Evolutionary conservation across 2,329 filamentous ascomycete species (phyloP).

Genomic region (Calonectria honghensis): DNA sequence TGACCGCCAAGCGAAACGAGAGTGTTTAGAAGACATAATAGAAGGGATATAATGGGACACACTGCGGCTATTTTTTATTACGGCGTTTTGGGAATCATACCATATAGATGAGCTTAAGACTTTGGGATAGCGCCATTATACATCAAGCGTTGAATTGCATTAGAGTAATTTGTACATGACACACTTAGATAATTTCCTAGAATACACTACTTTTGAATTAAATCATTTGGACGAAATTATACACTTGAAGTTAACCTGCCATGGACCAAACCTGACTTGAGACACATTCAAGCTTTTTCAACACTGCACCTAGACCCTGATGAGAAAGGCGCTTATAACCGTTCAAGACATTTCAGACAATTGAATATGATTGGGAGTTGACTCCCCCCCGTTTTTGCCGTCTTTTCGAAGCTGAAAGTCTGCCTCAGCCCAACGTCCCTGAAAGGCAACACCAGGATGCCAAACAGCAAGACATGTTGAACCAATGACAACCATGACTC

Average conservation of each 20-base stretch:
- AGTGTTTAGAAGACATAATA: not conserved
- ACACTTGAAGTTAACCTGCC: not conserved
- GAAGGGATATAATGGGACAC: not conserved
- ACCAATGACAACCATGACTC: conserved; percentile 38
- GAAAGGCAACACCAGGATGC: conserved; percentile 44
- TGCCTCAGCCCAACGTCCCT: conserved; percentile 43
- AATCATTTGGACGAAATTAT: no score
- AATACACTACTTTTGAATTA: not conserved
- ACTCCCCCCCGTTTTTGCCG: not conserved
- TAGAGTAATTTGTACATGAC: conserved; percentile 16
- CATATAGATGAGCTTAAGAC: conserved; percentile 1
- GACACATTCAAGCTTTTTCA: no score
- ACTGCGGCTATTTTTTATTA: not conserved
- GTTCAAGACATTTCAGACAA: not conserved
- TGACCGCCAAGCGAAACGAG: not conserved
- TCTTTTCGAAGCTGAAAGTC: conserved; percentile 46
- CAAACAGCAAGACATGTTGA: conserved; percentile 16
- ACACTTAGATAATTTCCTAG: conserved; percentile 1
- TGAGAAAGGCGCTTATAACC: not conserved
- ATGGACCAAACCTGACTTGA: no score
- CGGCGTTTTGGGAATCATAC: conserved; percentile 9
- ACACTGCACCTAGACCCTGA: not conserved
- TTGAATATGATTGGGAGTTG: not conserved
- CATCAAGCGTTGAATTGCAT: conserved; percentile 11
- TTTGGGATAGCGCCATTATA: conserved; percentile 7